Evolutionary conservation across 164 flowering plant genomes (phyloP), one percentile per base, ranked within the genome.

Genomic region (Nymphaea thermarum): DNA sequence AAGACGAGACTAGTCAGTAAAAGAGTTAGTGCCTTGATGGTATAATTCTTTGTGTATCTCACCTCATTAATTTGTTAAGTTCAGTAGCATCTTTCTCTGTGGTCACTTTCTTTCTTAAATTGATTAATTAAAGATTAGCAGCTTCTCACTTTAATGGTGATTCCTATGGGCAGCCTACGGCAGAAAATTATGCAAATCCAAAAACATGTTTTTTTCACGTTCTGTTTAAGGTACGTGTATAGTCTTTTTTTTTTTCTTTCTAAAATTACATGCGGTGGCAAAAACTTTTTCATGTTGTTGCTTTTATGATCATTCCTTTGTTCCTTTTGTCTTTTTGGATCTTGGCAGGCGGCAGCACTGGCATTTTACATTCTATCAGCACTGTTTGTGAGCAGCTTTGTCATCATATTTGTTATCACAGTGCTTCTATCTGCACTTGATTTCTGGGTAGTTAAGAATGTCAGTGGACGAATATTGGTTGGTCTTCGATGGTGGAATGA

Each of bases 401-500:
- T 94, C 69, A 90, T 94, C 70, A 87, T 91, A 44, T 94, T 94
- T 75, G 98, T 94, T 81, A 84, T 91, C 55, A 89, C 96, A 64
- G 97, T 90, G 65, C 80, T 94, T 74, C 92, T 91, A 17, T 81
- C 96, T 77, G 93, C 97, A 67, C 89, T 94, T 71, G 97, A 89
- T 71, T 94, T 94, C 76, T 91, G 98, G 98, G 96, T 94, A 2
- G 98, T 94, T 41, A 94, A 91, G 80, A 94, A 94, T 82, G 91
- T 94, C 43, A 94, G 93, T 79, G 96, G 98, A 12, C 85, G 96
- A 51, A 94, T 94, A 60, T 78, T 94, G 71, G 98, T 91, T 71
- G 98, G 98, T 65, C 72, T 91, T 74, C 87, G 98, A 80, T 94
- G 97, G 98, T 89, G 97, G 97, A 94, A 94, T 80, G 97, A 94